These are phyloP conservation scores for Sideroxylon spinosum DNA, from an alignment of 179 eudicot genomes.

Conservation along the genomic window DNA sequence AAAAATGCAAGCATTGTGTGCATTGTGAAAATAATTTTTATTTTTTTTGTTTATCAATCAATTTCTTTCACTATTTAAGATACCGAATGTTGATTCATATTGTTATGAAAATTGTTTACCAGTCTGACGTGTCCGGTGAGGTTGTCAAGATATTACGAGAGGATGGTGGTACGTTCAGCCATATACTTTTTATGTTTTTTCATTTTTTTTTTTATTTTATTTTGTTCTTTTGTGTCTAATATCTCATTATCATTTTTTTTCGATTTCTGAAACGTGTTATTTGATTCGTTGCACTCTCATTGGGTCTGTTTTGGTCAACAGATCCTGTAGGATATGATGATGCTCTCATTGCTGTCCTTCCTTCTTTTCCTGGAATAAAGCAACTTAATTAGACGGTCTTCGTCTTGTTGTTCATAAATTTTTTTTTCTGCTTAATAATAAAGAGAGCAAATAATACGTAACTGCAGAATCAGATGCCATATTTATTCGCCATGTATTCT, in stretches of 20 bases:
- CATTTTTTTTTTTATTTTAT: not conserved
- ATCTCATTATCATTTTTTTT: no score
- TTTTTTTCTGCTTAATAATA: no score
- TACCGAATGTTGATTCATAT: conserved; percentile 7
- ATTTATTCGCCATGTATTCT: no score
- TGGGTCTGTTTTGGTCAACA: conserved; percentile 24
- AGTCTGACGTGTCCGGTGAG: conserved; percentile 82
- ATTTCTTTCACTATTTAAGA: not conserved
- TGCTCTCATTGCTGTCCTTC: conserved; percentile 77
- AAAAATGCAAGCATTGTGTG: no score
- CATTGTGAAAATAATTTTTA: no score
- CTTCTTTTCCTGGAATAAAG: conserved; percentile 92
- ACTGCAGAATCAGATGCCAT: no score
- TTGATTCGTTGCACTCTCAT: conserved; percentile 1
- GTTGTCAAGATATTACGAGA: conserved; percentile 60
- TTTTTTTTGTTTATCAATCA: not conserved
- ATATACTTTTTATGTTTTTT: conserved; percentile 4
- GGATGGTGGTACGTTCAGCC: conserved; percentile 67
- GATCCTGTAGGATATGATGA: conserved; percentile 94
- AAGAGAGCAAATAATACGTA: no score
- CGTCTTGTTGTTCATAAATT: no score
- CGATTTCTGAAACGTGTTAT: not conserved
- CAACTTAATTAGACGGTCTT: conserved; percentile 41
- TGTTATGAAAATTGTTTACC: conserved; percentile 20
- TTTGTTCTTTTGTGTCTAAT: no score